Evolutionary conservation across 257 asterid species (phyloP), one percentile per base, ranked within the genome.

Genomic region (Thymus mandschuricus): DNA sequence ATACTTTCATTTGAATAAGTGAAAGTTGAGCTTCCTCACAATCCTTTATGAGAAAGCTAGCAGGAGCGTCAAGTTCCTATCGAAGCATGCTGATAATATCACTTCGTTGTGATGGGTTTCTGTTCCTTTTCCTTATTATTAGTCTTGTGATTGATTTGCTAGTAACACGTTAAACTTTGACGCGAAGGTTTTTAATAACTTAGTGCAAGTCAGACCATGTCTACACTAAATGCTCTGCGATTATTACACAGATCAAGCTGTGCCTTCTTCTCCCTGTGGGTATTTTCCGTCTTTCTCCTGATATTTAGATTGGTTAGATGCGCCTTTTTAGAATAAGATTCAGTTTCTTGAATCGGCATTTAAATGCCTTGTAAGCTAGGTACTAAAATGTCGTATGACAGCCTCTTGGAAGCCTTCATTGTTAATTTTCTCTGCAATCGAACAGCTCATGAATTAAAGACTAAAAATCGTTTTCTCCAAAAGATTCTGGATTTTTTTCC

Each of bases 371-470:
- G 21, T 65, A 34, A 30, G 33, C 50, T 55, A 71, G 44, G 10
- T 77, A 64, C 61, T 41, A 30, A 15, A 54, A 54, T 54, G 61
- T 52, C 38, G 29, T 46, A 34, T 61, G 60, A 28, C 45, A 35
- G 30, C 68, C 68, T 13, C 62, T 43, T 27, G 41, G 30, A 40
- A 48, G 34, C 29, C 57, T 29, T 33, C 2, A 15, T 52, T 49
- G 54, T 61, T 61, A 11, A 56, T 73, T 61, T 31, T 48, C 33
- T 62, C 49, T 15, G 12, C 15, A 13, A 34, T 41, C 5, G 56
- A 31, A 48, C 61, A 64, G 31, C 34, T 66, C 55, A 52, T 50
- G 41, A 38, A 38, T 3, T 38, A 38, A 3, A 38, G 44, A 3
- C 10, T 48, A 67, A 15, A 58, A 34, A 28, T 45, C 10, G 45